Evolutionary conservation across 1,139 yeast genomes (phyloP).

Genomic region (Yamadazyma diospyri): DNA sequence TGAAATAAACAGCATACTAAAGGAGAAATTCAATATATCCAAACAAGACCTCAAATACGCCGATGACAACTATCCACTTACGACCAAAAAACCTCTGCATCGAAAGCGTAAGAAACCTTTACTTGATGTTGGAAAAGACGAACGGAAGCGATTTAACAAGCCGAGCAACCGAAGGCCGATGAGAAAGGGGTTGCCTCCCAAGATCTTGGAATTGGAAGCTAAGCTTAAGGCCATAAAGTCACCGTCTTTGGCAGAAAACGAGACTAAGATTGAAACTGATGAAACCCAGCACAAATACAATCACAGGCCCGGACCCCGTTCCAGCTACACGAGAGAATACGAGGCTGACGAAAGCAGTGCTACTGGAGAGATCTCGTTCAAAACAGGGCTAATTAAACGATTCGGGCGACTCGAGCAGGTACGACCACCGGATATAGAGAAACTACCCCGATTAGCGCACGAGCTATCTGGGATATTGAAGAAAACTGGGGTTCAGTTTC

Average conservation of each 20-base stretch:
- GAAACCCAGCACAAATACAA: no score
- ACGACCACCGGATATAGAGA: conserved; percentile 20
- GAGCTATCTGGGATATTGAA: conserved; percentile 66
- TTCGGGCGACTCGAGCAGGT: conserved; percentile 17
- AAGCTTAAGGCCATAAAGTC: background rate
- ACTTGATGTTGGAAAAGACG: no score
- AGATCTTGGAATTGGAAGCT: background rate
- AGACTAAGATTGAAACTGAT: background rate
- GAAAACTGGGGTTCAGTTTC: conserved; percentile 78
- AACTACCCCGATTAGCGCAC: conserved; percentile 51
- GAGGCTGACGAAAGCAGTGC: background rate
- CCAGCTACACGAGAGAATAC: background rate
- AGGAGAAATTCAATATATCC: conserved; percentile 9
- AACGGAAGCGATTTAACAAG: no score
- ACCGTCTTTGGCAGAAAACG: background rate
- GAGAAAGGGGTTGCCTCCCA: background rate
- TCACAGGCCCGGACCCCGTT: background rate
- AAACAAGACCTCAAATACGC: conserved; percentile 10
- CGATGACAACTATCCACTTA: conserved; percentile 3
- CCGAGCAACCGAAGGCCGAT: no score
- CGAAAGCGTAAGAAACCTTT: background rate
- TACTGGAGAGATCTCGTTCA: background rate
- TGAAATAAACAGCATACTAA: conserved; percentile 11
- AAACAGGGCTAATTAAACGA: background rate
- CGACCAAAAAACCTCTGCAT: background rate